Evolutionary conservation across 192 early-diverging fungal genomes (phyloP).

Genomic region (Dissophora globulifera): DNA sequence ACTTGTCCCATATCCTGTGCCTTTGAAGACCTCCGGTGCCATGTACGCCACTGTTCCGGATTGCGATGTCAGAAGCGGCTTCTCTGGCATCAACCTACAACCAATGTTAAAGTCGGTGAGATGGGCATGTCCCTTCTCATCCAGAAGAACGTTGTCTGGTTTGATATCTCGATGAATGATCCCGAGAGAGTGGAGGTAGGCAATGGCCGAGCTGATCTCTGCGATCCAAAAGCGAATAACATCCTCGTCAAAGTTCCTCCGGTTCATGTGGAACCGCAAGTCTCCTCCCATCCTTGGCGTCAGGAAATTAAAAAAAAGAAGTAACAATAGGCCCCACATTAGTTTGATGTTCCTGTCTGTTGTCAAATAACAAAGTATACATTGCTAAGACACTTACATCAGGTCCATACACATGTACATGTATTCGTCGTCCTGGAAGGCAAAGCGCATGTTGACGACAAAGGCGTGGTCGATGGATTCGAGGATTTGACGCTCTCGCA

Average conservation of each 20-base stretch:
- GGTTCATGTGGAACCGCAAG: slow-evolving; percentile 81
- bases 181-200: slow-evolving; percentile 82
- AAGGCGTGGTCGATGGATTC: slow-evolving; percentile 80
- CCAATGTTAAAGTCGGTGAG: slow-evolving; percentile 98
- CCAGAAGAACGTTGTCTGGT: slow-evolving; percentile 89
- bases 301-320: too few relatives aligned
- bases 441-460: slow-evolving; percentile 83
- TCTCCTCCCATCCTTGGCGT: slow-evolving; percentile 80
- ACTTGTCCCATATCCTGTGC: slow-evolving; percentile 80
- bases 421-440: slow-evolving; percentile 91
- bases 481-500: slow-evolving; percentile 79
- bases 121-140: slow-evolving; percentile 84
- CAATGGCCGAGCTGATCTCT: slow-evolving; percentile 83
- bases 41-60: slow-evolving; percentile 95
- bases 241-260: slow-evolving; percentile 76
- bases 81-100: slow-evolving; percentile 68
- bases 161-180: slow-evolving; percentile 95
- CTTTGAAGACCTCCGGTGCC: slow-evolving; percentile 81
- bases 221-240: slow-evolving; percentile 87
- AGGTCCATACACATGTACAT: slow-evolving; percentile 92
- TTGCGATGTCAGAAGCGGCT: slow-evolving; percentile 75
- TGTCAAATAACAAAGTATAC: too few relatives aligned
- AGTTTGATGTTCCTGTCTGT: too few relatives aligned
- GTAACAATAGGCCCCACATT: too few relatives aligned
- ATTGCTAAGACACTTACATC: slow-evolving; percentile 62